phyloP scores from a whole-genome alignment of 305 asterid genomes.

The Solanum hybrid region DNA sequence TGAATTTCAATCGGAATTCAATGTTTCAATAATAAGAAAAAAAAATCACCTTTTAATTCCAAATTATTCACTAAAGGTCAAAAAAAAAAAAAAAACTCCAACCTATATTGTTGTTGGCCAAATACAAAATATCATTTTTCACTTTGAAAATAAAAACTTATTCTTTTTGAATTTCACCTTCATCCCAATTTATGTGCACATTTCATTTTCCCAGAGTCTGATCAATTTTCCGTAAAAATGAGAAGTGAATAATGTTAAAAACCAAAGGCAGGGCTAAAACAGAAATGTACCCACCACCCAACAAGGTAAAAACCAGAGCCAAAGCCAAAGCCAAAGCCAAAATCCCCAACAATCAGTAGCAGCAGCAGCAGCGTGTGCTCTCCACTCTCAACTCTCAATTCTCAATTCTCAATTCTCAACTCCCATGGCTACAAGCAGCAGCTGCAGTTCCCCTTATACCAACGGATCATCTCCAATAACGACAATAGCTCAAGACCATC shows the following conservation, averaged over 20 bases:
- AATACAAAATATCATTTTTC: no score
- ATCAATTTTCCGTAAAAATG: not conserved
- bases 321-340: not conserved
- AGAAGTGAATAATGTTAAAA: not conserved
- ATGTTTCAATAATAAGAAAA: no score
- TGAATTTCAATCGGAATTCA: no score
- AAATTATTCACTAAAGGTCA: no score
- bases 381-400: constrained; percentile 1
- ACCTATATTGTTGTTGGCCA: not conserved
- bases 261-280: not conserved
- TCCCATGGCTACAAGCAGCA: constrained; percentile 28
- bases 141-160: no score
- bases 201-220: not conserved
- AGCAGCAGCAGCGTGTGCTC: not conserved
- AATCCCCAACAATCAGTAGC: not conserved
- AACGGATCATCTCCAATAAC: constrained; percentile 26
- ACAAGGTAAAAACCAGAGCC: not conserved
- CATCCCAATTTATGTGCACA: not conserved
- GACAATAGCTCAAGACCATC: constrained; percentile 59
- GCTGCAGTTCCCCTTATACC: not conserved
- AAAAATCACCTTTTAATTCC: no score
- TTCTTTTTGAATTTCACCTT: not conserved
- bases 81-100: no score
- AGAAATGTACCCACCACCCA: not conserved
- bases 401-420: not conserved